A percentile compares a stretch with the other conserved stretches of the same genome.
Conservation (phyloP, 768 basidiomycete genomes). For the Tubosaeta sp. region DNA sequence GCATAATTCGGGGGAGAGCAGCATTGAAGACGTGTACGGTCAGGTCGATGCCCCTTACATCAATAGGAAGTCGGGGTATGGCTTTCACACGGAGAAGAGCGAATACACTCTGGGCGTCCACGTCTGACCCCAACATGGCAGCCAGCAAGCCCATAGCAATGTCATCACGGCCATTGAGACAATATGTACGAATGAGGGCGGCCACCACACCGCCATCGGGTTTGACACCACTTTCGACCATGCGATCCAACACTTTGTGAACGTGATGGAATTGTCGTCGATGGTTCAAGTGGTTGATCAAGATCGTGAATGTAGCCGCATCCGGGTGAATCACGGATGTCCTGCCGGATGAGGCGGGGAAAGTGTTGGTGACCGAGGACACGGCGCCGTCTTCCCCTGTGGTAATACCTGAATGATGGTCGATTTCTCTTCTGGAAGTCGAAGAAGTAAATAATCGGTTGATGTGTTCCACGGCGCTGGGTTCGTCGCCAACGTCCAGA, state of each 20-base stretch:
- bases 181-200: slow-evolving; percentile 57
- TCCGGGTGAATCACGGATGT: slow-evolving; percentile 38
- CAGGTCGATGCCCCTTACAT: slow-evolving; percentile 31
- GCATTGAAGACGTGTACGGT: slow-evolving; percentile 57
- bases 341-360: not conserved
- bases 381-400: slow-evolving; percentile 29
- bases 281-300: slow-evolving; percentile 52
- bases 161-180: slow-evolving; percentile 40
- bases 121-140: slow-evolving; percentile 37
- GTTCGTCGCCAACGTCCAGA: slow-evolving; percentile 51
- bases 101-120: slow-evolving; percentile 20
- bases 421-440: slow-evolving; percentile 21
- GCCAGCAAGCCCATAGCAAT: slow-evolving; percentile 52
- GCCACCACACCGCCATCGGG: slow-evolving; percentile 46
- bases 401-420: slow-evolving; percentile 22
- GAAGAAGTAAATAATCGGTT: slow-evolving; percentile 47
- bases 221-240: slow-evolving; percentile 39
- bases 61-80: slow-evolving; percentile 16
- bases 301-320: slow-evolving; percentile 56
- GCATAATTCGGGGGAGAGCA: slow-evolving; percentile 48
- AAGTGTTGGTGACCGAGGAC: slow-evolving; percentile 3
- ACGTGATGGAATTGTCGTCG: slow-evolving; percentile 43
- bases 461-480: slow-evolving; percentile 44
- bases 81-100: slow-evolving; percentile 20
- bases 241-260: slow-evolving; percentile 43